Evolutionary conservation across 148 eudicot species (phyloP).

Genomic region (Chenopodium suecicum): DNA sequence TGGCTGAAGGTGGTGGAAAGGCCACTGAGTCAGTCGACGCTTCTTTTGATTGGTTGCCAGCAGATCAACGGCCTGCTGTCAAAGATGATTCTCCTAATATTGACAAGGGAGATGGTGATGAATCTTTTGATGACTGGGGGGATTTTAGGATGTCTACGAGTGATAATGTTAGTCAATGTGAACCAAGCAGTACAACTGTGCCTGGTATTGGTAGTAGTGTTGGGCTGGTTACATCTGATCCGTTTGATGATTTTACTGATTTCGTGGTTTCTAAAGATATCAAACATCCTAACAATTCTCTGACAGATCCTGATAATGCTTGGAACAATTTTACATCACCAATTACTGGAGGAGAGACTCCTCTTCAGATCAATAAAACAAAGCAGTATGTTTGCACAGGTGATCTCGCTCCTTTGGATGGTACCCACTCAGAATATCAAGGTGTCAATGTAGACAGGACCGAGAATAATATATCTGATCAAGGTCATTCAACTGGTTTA

Average conservation of each 20-base stretch:
- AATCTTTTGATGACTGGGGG: slow-evolving; percentile 25
- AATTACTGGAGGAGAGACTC: slow-evolving; percentile 12
- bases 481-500: slow-evolving; percentile 43
- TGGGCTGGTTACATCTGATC: slow-evolving; percentile 21
- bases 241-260: slow-evolving; percentile 28
- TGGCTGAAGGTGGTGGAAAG: slow-evolving; percentile 23
- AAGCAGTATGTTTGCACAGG: slow-evolving; percentile 12
- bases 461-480: slow-evolving; percentile 9
- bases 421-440: slow-evolving; percentile 3
- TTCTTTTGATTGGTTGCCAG: slow-evolving; percentile 41
- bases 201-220: slow-evolving; percentile 8
- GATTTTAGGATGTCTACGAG: slow-evolving; percentile 22
- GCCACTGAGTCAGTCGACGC: slow-evolving; percentile 17
- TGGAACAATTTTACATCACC: slow-evolving; percentile 28
- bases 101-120: slow-evolving; percentile 18
- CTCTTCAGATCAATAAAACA: slow-evolving; percentile 8
- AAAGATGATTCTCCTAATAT: not conserved
- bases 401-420: slow-evolving; percentile 23
- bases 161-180: slow-evolving; percentile 24
- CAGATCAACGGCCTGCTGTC: slow-evolving; percentile 33
- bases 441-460: slow-evolving; percentile 9
- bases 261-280: slow-evolving; percentile 4
- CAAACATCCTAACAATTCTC: slow-evolving; percentile 12
- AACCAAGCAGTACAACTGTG: slow-evolving; percentile 18
- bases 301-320: slow-evolving; percentile 12